Evolutionary conservation across 768 basidiomycete species (phyloP), one percentile per base, ranked within the genome.

Genomic region (Phaeotremella fagi): DNA sequence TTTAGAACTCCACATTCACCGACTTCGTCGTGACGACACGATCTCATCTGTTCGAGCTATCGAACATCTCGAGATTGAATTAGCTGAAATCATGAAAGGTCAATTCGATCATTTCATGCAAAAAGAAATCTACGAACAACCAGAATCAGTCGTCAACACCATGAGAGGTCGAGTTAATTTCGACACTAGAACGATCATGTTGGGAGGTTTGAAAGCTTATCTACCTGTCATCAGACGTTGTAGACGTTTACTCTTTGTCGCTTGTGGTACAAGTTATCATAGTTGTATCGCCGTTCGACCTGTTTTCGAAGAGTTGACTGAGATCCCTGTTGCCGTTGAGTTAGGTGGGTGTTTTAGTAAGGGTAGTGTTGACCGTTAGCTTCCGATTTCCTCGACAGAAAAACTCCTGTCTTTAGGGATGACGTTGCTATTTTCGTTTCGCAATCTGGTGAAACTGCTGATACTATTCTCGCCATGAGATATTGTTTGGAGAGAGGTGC

Each of bases 71-170:
- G 95, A 98, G 77, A 84, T 99, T 61, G 95, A 99, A 77, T 83
- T 99, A 42, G 94, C 94, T n/a, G 95, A 94, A 63, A 98, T 99
- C 79, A 98, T 98, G 95, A 99, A 99, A 82, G 95, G 95, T 72
- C 90, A 91, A 76, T 99, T 98, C 74, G 90, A 90, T 72, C 92
- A 94, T 73, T 99, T 99, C 79, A 99, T 99, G 95, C 94, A 98
- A 75, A 99, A 99, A 79, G 95, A 99, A 77, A 97, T 97, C 66
- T 97, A 90, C 79, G 75, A 97, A 73, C 94, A 98, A 75, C 94
- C 95, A 46, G 95, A 99, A 72, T 94, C 90, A 24, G 95, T 98
- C 59, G 90, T 98, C 77, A 99, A 99, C 82, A 99, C 95, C 46
- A 99, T 99, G 95, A 88, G 95, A 82, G 95, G 95, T 56, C 90